Evolutionary conservation across 2,329 filamentous ascomycete genomes (phyloP), one percentile per base, ranked within the genome.

Genomic region (Domatiomyces catenatus): DNA sequence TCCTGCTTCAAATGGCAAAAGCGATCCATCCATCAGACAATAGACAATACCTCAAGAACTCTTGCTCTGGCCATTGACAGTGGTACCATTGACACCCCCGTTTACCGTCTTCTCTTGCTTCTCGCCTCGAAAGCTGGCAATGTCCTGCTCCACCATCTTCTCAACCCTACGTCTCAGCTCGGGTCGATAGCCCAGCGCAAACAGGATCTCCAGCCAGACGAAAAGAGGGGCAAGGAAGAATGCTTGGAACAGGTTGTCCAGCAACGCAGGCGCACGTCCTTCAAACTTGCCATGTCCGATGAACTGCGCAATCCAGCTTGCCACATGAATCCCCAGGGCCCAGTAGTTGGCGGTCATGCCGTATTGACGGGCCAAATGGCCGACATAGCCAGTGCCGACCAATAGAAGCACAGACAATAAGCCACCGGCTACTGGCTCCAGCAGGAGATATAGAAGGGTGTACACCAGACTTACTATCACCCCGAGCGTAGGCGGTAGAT

Each of bases 141-240:
- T 75, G 64, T 94, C 86, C 59, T 78, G 72, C 63, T 81, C 69
- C 2, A 95, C 86, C 39, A 77, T 80, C 64, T 81, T 80, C 54
- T 90, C 80, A 44, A 96, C 79, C 48, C 90, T 80, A 54, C 77
- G 75, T 70, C 90, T 87, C 59, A 98, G 73, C 66, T 94, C 88
- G 1, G 83, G 85, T 53, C 92, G 79, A 68, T 96, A 98, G 47
- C 92, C 92, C 48, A 93, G 77, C 61, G 75, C 80, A 72, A 98
- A 98, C 22, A 98, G 75, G 20, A 93, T 70, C 71, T 96, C 89
- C 60, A 98, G 83, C 86, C 92, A 98, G 52, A 96, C 90, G 61
- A 96, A 98, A 62, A 98, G 83, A 7, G 92, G 92, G 0, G 92
- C 92, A 20, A 96, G 75, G 62, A 96, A 90, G 56, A 96, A 67